Conservation (phyloP, 805 yeast genomes). For the Ogataea pignaliae region DNA sequence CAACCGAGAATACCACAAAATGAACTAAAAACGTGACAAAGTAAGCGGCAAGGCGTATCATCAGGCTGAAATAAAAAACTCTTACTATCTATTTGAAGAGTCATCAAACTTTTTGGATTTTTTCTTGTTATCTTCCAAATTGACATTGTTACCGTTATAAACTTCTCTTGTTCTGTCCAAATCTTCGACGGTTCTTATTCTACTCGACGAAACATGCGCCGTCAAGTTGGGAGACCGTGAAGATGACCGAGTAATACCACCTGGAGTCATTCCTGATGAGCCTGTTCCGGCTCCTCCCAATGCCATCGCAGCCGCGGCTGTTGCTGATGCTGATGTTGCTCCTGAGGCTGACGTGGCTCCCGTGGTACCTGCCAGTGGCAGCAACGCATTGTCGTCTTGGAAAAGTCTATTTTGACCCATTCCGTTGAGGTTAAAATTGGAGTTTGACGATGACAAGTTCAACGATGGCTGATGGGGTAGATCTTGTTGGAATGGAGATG, state of each 20-base stretch:
- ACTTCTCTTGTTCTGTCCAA: conserved; percentile 36
- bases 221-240: background rate
- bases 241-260: conserved; percentile 6
- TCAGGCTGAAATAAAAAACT: no score
- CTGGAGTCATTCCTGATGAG: conserved; percentile 3
- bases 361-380: background rate
- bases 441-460: conserved; percentile 19
- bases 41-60: no score
- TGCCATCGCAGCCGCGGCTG: background rate
- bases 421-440: conserved; percentile 13
- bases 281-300: conserved; percentile 8
- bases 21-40: no score
- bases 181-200: conserved; percentile 15
- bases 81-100: no score
- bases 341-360: background rate
- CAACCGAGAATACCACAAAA: no score
- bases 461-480: conserved; percentile 11
- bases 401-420: conserved; percentile 6
- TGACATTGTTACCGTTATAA: conserved; percentile 54
- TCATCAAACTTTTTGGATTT: conserved; percentile 8
- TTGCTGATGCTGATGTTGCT: background rate
- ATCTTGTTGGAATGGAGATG: conserved; percentile 12
- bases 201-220: conserved; percentile 6
- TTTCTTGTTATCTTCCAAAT: conserved; percentile 45
- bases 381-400: conserved; percentile 14